Evolutionary conservation across 2,329 filamentous ascomycete genomes (phyloP).

Genomic region (Fusarium multiceps): DNA sequence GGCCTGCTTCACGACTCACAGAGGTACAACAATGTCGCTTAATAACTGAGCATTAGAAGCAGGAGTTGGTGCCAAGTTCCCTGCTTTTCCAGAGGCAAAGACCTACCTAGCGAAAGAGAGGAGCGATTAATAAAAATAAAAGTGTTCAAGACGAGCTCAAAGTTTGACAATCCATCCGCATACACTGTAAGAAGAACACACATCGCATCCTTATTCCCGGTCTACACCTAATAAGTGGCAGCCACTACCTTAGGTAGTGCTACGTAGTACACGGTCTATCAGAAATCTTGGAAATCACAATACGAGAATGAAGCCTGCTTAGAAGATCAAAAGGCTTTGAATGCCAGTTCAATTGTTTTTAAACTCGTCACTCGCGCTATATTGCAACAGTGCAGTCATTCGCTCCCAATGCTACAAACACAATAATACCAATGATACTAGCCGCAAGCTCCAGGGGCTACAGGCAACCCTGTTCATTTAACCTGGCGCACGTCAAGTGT

Average conservation of each 20-base stretch:
- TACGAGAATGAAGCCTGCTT: background rate
- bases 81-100: background rate
- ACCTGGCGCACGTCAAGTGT: background rate
- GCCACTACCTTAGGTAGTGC: background rate
- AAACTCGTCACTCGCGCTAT: slow-evolving; percentile 37
- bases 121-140: too few species aligned
- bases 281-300: background rate
- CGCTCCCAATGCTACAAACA: slow-evolving; percentile 23
- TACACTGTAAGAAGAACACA: background rate
- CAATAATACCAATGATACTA: slow-evolving; percentile 20
- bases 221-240: background rate
- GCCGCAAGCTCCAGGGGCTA: background rate
- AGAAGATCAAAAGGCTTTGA: slow-evolving; percentile 15
- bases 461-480: slow-evolving; percentile 8
- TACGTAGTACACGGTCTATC: background rate
- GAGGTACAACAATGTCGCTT: background rate
- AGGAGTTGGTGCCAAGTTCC: background rate
- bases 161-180: background rate
- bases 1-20: background rate
- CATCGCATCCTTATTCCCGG: background rate
- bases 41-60: background rate
- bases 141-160: background rate
- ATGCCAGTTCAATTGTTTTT: slow-evolving; percentile 34
- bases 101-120: background rate
- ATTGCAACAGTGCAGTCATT: slow-evolving; percentile 3